phyloP scores from a whole-genome alignment of 2,329 filamentous ascomycete species.

The Cercospora beticola region DNA sequence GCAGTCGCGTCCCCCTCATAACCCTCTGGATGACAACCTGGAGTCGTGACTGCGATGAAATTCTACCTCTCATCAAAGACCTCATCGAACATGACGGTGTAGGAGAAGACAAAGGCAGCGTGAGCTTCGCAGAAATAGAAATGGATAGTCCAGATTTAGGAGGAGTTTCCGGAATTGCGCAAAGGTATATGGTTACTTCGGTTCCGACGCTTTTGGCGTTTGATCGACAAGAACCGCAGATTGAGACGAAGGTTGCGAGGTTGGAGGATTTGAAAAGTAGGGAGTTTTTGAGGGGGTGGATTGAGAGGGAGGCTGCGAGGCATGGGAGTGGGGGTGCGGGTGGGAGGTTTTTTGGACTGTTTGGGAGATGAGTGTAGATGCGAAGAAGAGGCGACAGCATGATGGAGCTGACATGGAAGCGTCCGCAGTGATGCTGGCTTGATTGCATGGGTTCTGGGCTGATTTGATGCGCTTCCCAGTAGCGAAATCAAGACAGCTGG shows the following conservation, averaged over 20 bases:
- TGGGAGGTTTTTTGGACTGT: conserved; percentile 40
- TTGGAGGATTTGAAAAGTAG: conserved; percentile 49
- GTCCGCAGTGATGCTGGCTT: neutral
- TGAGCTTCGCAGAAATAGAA: conserved; percentile 51
- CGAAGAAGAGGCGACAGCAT: too few relatives aligned
- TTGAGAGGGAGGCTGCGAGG: conserved; percentile 49
- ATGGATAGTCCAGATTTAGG: conserved; percentile 49
- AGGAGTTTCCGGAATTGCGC: conserved; percentile 37
- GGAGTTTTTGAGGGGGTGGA: conserved; percentile 48
- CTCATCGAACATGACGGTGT: conserved; percentile 47
- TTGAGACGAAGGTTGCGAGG: conserved; percentile 46
- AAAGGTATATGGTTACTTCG: conserved; percentile 48
- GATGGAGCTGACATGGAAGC: neutral
- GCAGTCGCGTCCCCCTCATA: conserved; percentile 46
- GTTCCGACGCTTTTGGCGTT: conserved; percentile 54
- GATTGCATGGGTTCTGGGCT: too few relatives aligned
- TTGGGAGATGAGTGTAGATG: conserved; percentile 32
- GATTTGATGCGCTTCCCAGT: neutral
- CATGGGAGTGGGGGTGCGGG: conserved; percentile 49
- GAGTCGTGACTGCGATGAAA: conserved; percentile 46
- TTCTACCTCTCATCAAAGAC: conserved; percentile 45
- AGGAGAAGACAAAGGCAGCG: conserved; percentile 47
- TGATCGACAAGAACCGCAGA: conserved; percentile 50
- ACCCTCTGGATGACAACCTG: conserved; percentile 54
- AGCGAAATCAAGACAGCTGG: neutral